Conservation (phyloP, 345 rosid genomes). For the Gossypium thurberi region DNA sequence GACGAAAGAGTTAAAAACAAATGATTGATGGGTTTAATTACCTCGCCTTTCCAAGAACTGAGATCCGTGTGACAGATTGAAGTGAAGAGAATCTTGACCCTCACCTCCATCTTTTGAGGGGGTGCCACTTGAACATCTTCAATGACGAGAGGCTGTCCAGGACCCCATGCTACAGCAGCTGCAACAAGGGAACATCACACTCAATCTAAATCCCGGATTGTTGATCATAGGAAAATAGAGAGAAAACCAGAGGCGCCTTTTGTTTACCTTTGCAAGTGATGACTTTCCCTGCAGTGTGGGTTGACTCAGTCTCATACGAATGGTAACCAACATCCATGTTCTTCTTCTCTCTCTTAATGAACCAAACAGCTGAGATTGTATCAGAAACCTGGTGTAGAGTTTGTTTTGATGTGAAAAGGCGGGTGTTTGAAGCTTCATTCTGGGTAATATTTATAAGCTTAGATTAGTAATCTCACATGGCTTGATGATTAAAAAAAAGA, state of each 20-base stretch:
- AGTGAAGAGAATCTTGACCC: conserved; percentile 49
- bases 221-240: neutral
- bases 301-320: neutral
- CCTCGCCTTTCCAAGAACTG: conserved; percentile 57
- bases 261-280: conserved; percentile 11
- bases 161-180: conserved; percentile 64
- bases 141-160: conserved; percentile 42
- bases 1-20: neutral
- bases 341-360: neutral
- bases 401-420: neutral
- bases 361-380: neutral
- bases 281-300: conserved; percentile 9
- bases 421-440: neutral
- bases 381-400: neutral
- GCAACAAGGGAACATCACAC: neutral
- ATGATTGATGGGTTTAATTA: conserved; percentile 6
- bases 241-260: no score
- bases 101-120: conserved; percentile 55
- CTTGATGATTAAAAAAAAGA: neutral
- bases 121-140: conserved; percentile 60
- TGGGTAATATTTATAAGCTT: neutral
- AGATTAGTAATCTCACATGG: neutral
- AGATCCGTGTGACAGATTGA: conserved; percentile 72
- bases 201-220: neutral
- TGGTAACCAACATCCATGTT: conserved; percentile 2